phyloP scores from a whole-genome alignment of 2,329 filamentous ascomycete genomes.

The Neonectria hederae region DNA sequence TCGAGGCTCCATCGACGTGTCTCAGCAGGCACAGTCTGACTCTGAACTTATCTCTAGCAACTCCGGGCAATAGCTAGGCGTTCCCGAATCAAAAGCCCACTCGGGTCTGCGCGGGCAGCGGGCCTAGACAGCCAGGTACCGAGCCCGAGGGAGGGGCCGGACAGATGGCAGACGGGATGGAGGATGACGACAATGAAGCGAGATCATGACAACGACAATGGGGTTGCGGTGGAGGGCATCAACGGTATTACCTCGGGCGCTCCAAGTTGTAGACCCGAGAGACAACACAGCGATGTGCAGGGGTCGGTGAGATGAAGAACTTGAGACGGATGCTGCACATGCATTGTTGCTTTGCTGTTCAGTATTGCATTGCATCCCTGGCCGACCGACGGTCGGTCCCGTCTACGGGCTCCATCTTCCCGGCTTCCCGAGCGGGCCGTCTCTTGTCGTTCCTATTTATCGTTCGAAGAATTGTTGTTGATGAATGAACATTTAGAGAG shows the following conservation, averaged over 20 bases:
- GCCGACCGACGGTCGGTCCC: too few relatives aligned
- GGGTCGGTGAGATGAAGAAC: slow-evolving; percentile 1
- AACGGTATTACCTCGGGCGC: slow-evolving; percentile 18
- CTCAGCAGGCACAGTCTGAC: neutral
- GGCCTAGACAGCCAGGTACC: neutral
- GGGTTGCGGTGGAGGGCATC: neutral
- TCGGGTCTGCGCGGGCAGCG: neutral
- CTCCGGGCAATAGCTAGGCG: neutral
- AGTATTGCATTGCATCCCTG: neutral
- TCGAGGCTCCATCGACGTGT: neutral
- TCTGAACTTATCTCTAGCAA: too few relatives aligned
- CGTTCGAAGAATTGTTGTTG: neutral
- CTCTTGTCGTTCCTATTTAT: neutral
- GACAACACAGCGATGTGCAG: slow-evolving; percentile 7
- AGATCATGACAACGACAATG: neutral
- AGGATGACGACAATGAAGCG: neutral
- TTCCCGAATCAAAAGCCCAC: neutral
- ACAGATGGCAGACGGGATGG: slow-evolving; percentile 4
- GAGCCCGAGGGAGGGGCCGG: slow-evolving; percentile 9
- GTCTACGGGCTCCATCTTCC: neutral
- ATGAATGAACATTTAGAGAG: neutral
- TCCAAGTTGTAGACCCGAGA: neutral
- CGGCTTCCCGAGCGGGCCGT: neutral
- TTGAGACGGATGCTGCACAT: neutral
- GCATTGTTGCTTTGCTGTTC: neutral